Base-by-base conservation (phyloP, 345 rosid genomes). In the Rhodamnia argentea region DNA sequence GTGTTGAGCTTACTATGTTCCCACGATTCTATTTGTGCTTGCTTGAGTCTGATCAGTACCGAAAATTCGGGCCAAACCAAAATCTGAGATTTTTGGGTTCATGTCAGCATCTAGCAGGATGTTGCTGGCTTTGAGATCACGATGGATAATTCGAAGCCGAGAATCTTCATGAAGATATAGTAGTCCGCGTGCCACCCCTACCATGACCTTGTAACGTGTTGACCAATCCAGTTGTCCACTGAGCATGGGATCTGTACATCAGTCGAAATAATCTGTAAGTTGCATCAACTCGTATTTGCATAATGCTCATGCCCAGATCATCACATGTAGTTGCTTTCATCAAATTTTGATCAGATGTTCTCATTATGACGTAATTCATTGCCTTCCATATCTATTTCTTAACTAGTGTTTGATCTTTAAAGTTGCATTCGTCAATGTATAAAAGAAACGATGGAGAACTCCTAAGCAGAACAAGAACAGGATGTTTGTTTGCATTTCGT, bases 71-170 rank as follows among this genome's bases (percentile, higher is more conserved):
- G 95, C 94, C 92, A 93, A 90, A 52, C 97, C 95, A 85, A 95
- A 94, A 84, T 95, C 97, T 2, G 96, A 93, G 40, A 93, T 93
- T 87, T 93, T 95, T 9, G 95, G 90, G 57, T 88, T 91, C 96
- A 94, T 90, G 0, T 91, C 93, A 10, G 13, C 90, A 85, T 93
- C 95, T 9, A 93, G 57, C 47, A 93, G 83, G 55, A 94, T 82
- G 84, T 95, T 93, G 87, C 95, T 92, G 3, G 92, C 86, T 87
- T 94, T 95, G 22, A 95, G 89, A 85, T 95, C 96, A 53, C 98
- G 93, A 32, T 93, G 97, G 29, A 95, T 93, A 29, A 95, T 91
- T 89, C 85, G 90, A n/a, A 93, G 91, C 6, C 91, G 90, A 37
- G 93, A 95, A 83, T 93, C 91, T 62, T 87, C 84, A 22, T 92